These are phyloP conservation scores for Hygrophorus pudorinus DNA, from an alignment of 768 basidiomycete genomes.

Conservation along the genomic window DNA sequence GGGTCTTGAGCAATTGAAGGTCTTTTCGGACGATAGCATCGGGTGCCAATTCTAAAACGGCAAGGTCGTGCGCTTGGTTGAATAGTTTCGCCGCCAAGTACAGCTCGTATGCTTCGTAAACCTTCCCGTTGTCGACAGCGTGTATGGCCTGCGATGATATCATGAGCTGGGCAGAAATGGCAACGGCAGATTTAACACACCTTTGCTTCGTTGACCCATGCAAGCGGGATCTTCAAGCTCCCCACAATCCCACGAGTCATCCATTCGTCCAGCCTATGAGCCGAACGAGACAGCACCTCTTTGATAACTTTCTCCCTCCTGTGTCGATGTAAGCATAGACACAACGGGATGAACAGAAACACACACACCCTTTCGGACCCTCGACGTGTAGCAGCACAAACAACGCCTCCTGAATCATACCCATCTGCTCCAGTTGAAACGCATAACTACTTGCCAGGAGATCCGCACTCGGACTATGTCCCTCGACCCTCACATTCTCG, in stretches of 20 bases:
- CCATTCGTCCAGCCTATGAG: constrained; percentile 61
- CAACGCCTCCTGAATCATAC: constrained; percentile 74
- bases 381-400: constrained; percentile 90
- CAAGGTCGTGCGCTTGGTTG: constrained; percentile 72
- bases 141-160: constrained; percentile 45
- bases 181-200: too few species aligned
- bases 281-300: constrained; percentile 67
- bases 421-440: constrained; percentile 71
- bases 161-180: too few species aligned
- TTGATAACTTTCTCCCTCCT: constrained; percentile 81
- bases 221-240: constrained; percentile 68
- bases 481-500: constrained; percentile 43
- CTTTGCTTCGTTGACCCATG: constrained; percentile 90
- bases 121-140: constrained; percentile 47
- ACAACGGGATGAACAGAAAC: constrained; percentile 6
- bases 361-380: constrained; percentile 63
- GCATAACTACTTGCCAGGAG: constrained; percentile 78
- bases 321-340: background rate
- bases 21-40: constrained; percentile 74
- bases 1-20: constrained; percentile 46
- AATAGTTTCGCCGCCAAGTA: constrained; percentile 63
- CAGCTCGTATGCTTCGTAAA: constrained; percentile 69
- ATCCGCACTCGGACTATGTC: constrained; percentile 81
- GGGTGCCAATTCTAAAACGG: constrained; percentile 78
- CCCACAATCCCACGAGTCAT: constrained; percentile 60